Evolutionary conservation across 2,329 filamentous ascomycete genomes (phyloP), one percentile per base, ranked within the genome.

Genomic region (Penicillium aurantiogriseum): DNA sequence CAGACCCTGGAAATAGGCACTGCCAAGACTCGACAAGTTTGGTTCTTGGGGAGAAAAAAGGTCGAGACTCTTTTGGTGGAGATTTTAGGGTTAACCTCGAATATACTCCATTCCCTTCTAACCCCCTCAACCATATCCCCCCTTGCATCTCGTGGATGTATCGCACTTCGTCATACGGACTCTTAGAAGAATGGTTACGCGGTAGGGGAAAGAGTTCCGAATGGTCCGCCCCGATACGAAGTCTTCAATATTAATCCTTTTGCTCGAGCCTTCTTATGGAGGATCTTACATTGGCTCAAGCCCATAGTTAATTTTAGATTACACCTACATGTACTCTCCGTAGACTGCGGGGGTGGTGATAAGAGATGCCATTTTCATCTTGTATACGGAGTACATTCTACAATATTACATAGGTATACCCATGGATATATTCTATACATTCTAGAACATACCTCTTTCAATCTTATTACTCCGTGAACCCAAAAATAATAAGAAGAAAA

Each of bases 141-240:
- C 63, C 62, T 65, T 66, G 61, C 63, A 64, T 62, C 48, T 53
- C 56, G 57, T 63, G 57, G 63, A 65, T 63, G 57, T 63, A 65
- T 65, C 59, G 57, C 9, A 25, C 40, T 45, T 55, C 57, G 63
- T 65, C 63, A 61, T 63, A 64, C 21, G 21, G 21, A 21, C 63
- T 56, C 58, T 54, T 52, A 23, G 36, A 42, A 46, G 36, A 49
- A 39, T 59, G 53, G 61, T 65, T 65, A 65, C 62, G 60, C 61
- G 52, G 63, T 58, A 64, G 57, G 59, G 61, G 58, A 52, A 52
- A 27, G 59, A 19, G 55, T 67, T 64, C 63, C 64, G 61, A 65
- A 63, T 58, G 58, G 58, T 66, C 63, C 62, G 62, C 48, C 46
- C 43, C 59, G 56, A 61, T 56, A 55, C 50, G 47, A 56, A 53